Conservation (phyloP, 805 yeast genomes). For the Lachancea dasiensis region DNA sequence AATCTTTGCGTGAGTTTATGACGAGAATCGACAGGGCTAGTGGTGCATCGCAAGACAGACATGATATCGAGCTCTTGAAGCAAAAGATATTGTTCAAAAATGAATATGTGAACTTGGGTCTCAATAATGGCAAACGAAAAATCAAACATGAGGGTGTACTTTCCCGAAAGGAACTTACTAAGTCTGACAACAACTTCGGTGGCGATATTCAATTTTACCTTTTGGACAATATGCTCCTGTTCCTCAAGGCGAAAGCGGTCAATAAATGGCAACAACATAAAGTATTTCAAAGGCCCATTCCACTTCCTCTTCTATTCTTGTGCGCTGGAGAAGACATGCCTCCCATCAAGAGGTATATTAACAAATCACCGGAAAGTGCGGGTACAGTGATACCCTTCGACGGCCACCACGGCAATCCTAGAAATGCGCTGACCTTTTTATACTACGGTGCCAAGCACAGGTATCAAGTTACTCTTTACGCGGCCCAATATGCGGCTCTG, state of each 20-base stretch:
- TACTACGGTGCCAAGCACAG: slow-evolving; percentile 35
- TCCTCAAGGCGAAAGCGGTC: slow-evolving; percentile 78
- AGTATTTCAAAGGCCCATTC: slow-evolving; percentile 85
- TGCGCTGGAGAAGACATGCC: slow-evolving; percentile 79
- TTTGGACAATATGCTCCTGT: slow-evolving; percentile 80
- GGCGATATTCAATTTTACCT: slow-evolving; percentile 82
- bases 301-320: slow-evolving; percentile 66
- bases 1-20: slow-evolving; percentile 67
- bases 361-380: slow-evolving; percentile 28
- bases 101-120: slow-evolving; percentile 79
- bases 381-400: slow-evolving; percentile 28
- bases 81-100: slow-evolving; percentile 79
- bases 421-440: slow-evolving; percentile 31
- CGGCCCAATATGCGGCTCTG: slow-evolving; percentile 49
- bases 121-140: slow-evolving; percentile 74
- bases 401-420: slow-evolving; percentile 19
- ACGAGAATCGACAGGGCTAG: slow-evolving; percentile 72
- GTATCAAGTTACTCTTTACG: slow-evolving; percentile 39
- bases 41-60: slow-evolving; percentile 91
- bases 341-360: slow-evolving; percentile 42
- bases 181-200: slow-evolving; percentile 23
- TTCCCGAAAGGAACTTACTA: slow-evolving; percentile 30
- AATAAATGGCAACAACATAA: slow-evolving; percentile 88
- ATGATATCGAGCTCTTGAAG: slow-evolving; percentile 78
- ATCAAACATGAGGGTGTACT: slow-evolving; percentile 41